Percentiles rank a stretch among this genome's conserved stretches.
phyloP scores from a whole-genome alignment of 176 grass and related monocot genomes.

The sorghum (Sorghum bicolor) region DNA sequence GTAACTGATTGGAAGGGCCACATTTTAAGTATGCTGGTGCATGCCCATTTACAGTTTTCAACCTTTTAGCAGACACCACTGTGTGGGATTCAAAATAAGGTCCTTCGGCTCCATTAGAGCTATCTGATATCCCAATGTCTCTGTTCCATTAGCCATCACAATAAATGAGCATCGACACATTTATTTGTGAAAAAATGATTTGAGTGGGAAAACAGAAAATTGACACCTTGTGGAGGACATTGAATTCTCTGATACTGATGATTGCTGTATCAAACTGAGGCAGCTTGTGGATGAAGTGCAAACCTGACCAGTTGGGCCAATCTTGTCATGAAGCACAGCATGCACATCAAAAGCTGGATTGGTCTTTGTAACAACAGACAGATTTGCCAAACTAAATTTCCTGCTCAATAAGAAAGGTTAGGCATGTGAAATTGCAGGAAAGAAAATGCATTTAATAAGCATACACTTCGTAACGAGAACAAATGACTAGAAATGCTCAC shows the following conservation, averaged over 20 bases:
- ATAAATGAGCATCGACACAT: background rate
- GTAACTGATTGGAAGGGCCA: background rate
- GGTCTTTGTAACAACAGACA: constrained; percentile 3
- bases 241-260: background rate
- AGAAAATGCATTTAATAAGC: constrained; percentile 21
- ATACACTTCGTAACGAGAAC: constrained; percentile 9
- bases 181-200: background rate
- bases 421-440: constrained; percentile 13
- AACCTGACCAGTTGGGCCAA: constrained; percentile 1
- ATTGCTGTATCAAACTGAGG: constrained; percentile 18
- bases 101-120: background rate
- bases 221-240: constrained; percentile 32
- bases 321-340: constrained; percentile 22
- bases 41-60: constrained; percentile 32
- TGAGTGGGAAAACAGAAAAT: background rate
- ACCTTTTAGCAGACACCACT: constrained; percentile 22
- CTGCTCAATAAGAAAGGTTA: constrained; percentile 31
- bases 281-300: constrained; percentile 21
- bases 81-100: constrained; percentile 16
- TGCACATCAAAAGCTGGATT: constrained; percentile 24
- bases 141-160: constrained; percentile 4
- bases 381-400: constrained; percentile 33
- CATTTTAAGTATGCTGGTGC: constrained; percentile 6
- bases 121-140: constrained; percentile 15
- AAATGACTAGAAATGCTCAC: constrained; percentile 31